Percentiles rank a stretch among this genome's conserved stretches.
Conservation (phyloP, 2,329 filamentous ascomycete genomes). For the Pseudocercospora fijiensis region DNA sequence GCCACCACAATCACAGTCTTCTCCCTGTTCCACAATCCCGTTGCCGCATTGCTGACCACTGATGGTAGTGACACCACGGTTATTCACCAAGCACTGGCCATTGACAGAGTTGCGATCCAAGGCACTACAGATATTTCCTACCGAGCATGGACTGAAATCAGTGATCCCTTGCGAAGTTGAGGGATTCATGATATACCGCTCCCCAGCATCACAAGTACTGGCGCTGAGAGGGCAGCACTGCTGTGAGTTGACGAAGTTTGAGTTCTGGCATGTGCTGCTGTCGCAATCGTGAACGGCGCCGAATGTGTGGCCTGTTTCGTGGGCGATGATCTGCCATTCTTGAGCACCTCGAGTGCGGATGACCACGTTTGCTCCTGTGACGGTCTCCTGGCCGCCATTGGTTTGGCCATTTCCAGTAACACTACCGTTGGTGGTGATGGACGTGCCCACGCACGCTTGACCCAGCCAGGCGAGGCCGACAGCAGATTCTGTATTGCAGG, state of each 20-base stretch:
- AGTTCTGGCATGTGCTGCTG: constrained; percentile 62
- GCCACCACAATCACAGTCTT: constrained; percentile 95
- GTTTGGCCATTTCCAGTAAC: constrained; percentile 40
- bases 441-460: constrained; percentile 68
- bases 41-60: constrained; percentile 88
- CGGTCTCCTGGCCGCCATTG: constrained; percentile 61
- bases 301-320: constrained; percentile 92
- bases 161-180: constrained; percentile 72
- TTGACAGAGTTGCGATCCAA: constrained; percentile 75
- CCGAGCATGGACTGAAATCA: constrained; percentile 79
- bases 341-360: constrained; percentile 65
- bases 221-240: constrained; percentile 78
- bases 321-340: constrained; percentile 95
- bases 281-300: constrained; percentile 94
- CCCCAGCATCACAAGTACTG: constrained; percentile 68
- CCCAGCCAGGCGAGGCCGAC: constrained; percentile 93
- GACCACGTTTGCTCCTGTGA: constrained; percentile 86
- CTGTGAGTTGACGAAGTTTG: constrained; percentile 58
- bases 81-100: constrained; percentile 75
- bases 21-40: constrained; percentile 89
- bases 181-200: constrained; percentile 94
- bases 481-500: constrained; percentile 75
- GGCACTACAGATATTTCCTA: constrained; percentile 92
- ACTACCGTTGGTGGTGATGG: constrained; percentile 47
- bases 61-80: constrained; percentile 77